A percentile compares a stretch with the other conserved stretches of the same genome.
phyloP scores from a whole-genome alignment of 768 basidiomycete genomes.

The Guyanaporus albipodus region DNA sequence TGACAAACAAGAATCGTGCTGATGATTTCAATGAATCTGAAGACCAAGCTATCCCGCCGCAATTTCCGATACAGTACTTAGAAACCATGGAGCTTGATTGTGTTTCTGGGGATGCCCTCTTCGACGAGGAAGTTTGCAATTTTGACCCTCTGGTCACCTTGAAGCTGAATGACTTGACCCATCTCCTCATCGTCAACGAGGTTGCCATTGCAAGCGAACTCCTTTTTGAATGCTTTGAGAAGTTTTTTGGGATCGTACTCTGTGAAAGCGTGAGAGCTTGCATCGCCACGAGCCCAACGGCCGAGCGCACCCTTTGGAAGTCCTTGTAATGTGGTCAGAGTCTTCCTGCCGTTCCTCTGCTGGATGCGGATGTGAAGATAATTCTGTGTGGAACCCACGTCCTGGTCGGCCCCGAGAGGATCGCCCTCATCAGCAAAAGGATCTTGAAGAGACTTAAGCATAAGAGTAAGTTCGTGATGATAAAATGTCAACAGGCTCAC shows the following conservation, averaged over 20 bases:
- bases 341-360: slow-evolving; percentile 98
- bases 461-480: slow-evolving; percentile 7
- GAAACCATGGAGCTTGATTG: slow-evolving; percentile 89
- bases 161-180: slow-evolving; percentile 97
- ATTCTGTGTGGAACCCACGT: slow-evolving; percentile 78
- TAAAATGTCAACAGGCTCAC: slow-evolving; percentile 36
- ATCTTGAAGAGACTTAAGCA: slow-evolving; percentile 48
- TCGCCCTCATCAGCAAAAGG: slow-evolving; percentile 96
- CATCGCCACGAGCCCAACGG: slow-evolving; percentile 7
- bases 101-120: slow-evolving; percentile 71
- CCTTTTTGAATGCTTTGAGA: slow-evolving; percentile 99
- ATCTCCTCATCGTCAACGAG: slow-evolving; percentile 94
- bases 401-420: slow-evolving; percentile 65
- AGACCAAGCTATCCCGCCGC: slow-evolving; percentile 1
- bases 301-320: slow-evolving; percentile 72
- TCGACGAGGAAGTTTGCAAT: slow-evolving; percentile 84
- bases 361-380: slow-evolving; percentile 97
- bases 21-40: slow-evolving; percentile 2
- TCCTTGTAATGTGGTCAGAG: slow-evolving; percentile 95
- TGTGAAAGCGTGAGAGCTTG: slow-evolving; percentile 32
- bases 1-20: slow-evolving; percentile 10
- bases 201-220: slow-evolving; percentile 98
- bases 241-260: slow-evolving; percentile 98
- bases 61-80: slow-evolving; percentile 34
- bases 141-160: slow-evolving; percentile 94